Evolutionary conservation across 306 rosid species (phyloP).

Genomic region (Sicyos baderoa): DNA sequence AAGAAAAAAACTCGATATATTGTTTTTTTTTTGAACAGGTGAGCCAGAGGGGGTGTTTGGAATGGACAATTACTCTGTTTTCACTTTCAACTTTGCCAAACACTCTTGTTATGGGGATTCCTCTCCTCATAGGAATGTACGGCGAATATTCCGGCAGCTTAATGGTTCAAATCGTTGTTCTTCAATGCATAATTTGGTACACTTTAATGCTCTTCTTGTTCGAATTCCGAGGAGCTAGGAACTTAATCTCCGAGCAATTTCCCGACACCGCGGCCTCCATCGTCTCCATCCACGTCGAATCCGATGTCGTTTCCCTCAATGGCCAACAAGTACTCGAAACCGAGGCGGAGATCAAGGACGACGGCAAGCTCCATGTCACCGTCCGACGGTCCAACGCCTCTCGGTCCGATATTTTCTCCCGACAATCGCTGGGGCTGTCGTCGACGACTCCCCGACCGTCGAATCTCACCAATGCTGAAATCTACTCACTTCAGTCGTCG

Average conservation of each 20-base stretch:
- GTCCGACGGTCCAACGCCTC: constrained; percentile 75
- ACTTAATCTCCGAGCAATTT: constrained; percentile 71
- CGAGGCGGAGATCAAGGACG: constrained; percentile 63
- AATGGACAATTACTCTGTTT: constrained; percentile 77
- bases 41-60: constrained; percentile 58
- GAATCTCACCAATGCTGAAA: constrained; percentile 75
- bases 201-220: constrained; percentile 73
- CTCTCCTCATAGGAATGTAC: constrained; percentile 75
- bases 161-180: too few relatives aligned
- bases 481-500: constrained; percentile 70
- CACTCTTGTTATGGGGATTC: constrained; percentile 86
- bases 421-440: constrained; percentile 62
- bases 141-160: constrained; percentile 68
- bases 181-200: constrained; percentile 94
- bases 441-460: constrained; percentile 70
- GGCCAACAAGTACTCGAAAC: constrained; percentile 66
- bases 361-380: constrained; percentile 72
- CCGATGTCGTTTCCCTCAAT: constrained; percentile 69
- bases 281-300: constrained; percentile 81
- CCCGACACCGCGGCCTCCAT: constrained; percentile 80
- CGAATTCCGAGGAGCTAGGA: constrained; percentile 62
- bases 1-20: too few relatives aligned
- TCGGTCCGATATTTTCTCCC: constrained; percentile 58
- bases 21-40: constrained; percentile 18
- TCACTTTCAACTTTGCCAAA: constrained; percentile 78